Conservation (phyloP, 495 filamentous ascomycete species). For the Penicillium coprophilum region DNA sequence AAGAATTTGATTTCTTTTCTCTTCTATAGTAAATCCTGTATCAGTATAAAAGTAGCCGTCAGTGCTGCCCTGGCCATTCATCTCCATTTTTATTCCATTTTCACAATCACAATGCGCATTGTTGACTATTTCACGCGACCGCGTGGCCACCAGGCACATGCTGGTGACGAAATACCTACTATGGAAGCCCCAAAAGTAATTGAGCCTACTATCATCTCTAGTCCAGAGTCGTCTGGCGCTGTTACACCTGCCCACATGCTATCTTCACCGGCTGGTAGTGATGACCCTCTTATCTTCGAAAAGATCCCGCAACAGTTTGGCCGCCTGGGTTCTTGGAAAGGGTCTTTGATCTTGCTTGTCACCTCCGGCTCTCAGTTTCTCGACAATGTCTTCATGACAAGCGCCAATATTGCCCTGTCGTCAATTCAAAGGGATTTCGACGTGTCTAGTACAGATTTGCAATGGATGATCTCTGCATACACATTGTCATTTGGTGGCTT, state of each 20-base stretch:
- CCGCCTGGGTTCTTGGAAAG: constrained; percentile 34
- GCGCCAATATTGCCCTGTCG: constrained; percentile 37
- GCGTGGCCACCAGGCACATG: constrained; percentile 13
- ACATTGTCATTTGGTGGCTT: constrained; percentile 41
- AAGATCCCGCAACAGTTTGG: constrained; percentile 31
- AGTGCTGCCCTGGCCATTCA: background rate
- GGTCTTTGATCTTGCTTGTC: constrained; percentile 35
- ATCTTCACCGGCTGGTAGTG: constrained; percentile 21
- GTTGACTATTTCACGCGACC: constrained; percentile 19
- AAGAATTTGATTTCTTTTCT: constrained; percentile 18
- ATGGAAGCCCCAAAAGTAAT: constrained; percentile 16
- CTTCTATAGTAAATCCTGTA: constrained; percentile 6
- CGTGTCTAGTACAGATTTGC: constrained; percentile 34
- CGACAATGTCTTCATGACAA: constrained; percentile 44
- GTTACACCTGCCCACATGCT: constrained; percentile 11
- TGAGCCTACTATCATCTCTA: constrained; percentile 24
- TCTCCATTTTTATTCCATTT: constrained; percentile 7
- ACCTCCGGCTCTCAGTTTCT: constrained; percentile 42
- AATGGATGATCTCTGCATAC: constrained; percentile 45
- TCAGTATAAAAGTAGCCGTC: constrained; percentile 7
- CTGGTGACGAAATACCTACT: constrained; percentile 9
- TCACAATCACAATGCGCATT: constrained; percentile 19
- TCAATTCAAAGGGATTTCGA: constrained; percentile 39
- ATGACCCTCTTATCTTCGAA: constrained; percentile 24
- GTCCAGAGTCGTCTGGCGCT: constrained; percentile 16